Evolutionary conservation across 2,329 filamentous ascomycete genomes (phyloP).

Genomic region (Ophiostoma tasmaniense): DNA sequence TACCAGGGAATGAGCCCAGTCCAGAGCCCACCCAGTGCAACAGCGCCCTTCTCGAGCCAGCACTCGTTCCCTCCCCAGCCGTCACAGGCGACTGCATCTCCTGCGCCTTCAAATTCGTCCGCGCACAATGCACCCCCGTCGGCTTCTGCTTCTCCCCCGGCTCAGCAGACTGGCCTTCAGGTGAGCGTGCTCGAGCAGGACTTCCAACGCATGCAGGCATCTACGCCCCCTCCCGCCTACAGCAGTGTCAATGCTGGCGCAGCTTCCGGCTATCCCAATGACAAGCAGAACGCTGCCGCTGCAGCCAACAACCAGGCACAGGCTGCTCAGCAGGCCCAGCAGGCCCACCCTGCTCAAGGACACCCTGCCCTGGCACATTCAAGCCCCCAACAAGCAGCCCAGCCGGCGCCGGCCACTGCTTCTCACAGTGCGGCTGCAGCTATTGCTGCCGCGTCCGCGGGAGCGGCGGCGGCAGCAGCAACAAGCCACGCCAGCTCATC

Average conservation of each 20-base stretch:
- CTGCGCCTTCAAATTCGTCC: neutral
- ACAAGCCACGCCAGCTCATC: neutral
- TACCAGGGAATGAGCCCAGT: constrained; percentile 80
- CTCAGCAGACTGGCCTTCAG: constrained; percentile 39
- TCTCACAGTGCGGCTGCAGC: constrained; percentile 11
- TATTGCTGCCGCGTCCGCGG: constrained; percentile 20
- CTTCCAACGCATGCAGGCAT: constrained; percentile 70
- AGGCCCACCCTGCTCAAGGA: constrained; percentile 11
- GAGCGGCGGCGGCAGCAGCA: constrained; percentile 13
- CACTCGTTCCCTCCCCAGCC: constrained; percentile 8
- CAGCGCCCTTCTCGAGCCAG: constrained; percentile 9
- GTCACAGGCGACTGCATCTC: neutral
- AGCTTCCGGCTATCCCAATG: constrained; percentile 65
- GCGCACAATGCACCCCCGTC: constrained; percentile 29
- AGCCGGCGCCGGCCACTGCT: neutral
- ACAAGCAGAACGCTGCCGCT: constrained; percentile 50
- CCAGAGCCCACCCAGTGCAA: constrained; percentile 39
- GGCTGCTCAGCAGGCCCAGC: neutral
- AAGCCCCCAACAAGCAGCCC: neutral
- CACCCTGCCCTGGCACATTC: neutral
- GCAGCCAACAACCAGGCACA: constrained; percentile 3
- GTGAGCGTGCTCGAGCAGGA: constrained; percentile 76
- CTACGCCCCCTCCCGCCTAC: constrained; percentile 91
- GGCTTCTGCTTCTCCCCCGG: constrained; percentile 26
- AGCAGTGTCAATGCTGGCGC: constrained; percentile 59